Percentiles rank a stretch among this genome's conserved stretches.
These are phyloP conservation scores for Wickerhamiella spandovensis DNA, from an alignment of 805 yeast genomes.

Conservation along the genomic window DNA sequence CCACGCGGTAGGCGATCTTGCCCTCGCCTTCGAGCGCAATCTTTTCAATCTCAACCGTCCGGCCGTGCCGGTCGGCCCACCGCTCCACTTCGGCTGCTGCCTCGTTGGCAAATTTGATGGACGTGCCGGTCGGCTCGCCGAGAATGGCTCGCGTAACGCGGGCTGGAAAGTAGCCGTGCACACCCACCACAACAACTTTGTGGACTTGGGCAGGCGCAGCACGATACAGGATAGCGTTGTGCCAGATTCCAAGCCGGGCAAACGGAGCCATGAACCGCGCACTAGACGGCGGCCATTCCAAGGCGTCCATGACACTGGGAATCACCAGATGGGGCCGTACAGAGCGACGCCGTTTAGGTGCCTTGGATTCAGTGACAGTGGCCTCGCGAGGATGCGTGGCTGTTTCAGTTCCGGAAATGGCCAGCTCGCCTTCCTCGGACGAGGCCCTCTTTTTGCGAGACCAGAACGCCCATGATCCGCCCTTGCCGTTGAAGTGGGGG, in stretches of 20 bases:
- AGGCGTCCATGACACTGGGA: slow-evolving; percentile 18
- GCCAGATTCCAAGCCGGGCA: slow-evolving; percentile 10
- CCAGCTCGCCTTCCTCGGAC: slow-evolving; percentile 19
- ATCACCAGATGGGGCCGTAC: slow-evolving; percentile 19
- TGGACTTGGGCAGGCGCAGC: slow-evolving; percentile 24
- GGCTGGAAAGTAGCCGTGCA: slow-evolving; percentile 93
- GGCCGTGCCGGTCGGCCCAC: slow-evolving; percentile 40
- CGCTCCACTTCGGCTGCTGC: slow-evolving; percentile 66
- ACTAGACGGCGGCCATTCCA: slow-evolving; percentile 16
- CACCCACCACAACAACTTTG: slow-evolving; percentile 73
- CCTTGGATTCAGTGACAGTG: slow-evolving; percentile 7
- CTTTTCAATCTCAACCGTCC: slow-evolving; percentile 53
- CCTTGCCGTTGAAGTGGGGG: slow-evolving; percentile 1
- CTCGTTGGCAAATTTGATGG: slow-evolving; percentile 76
- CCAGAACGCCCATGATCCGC: slow-evolving; percentile 27
- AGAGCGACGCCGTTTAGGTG: slow-evolving; percentile 4
- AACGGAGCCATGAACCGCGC: slow-evolving; percentile 12
- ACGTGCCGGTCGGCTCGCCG: slow-evolving; percentile 96
- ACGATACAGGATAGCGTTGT: slow-evolving; percentile 13
- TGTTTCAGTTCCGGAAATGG: slow-evolving; percentile 22
- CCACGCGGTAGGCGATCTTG: slow-evolving; percentile 72
- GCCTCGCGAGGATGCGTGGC: slow-evolving; percentile 20
- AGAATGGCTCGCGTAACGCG: slow-evolving; percentile 69
- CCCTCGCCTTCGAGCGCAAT: slow-evolving; percentile 94
- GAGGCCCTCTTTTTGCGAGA: slow-evolving; percentile 9